Evolutionary conservation across 192 early-diverging fungal genomes (phyloP).

Genomic region (Dimargaris xerosporica): DNA sequence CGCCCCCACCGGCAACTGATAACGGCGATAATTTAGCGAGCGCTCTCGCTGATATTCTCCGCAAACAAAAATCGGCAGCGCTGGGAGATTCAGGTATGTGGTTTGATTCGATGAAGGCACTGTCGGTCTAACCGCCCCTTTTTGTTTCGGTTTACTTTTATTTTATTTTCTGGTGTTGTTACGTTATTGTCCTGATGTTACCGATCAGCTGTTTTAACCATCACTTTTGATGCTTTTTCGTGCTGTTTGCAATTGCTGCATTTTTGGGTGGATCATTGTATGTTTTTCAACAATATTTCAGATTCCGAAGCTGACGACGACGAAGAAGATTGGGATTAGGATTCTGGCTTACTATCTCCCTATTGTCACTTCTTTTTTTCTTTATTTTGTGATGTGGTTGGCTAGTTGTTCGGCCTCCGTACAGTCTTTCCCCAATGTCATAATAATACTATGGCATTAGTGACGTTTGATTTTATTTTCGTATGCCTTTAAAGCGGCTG

Average conservation of each 20-base stretch:
- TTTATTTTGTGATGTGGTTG: not conserved
- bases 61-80: slow-evolving; percentile 28
- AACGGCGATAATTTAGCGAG: slow-evolving; percentile 27
- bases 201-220: too few relatives aligned
- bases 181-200: too few relatives aligned
- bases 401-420: not conserved
- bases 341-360: not conserved
- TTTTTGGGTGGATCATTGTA: not conserved
- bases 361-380: not conserved
- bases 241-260: too few relatives aligned
- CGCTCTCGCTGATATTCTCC: slow-evolving; percentile 27
- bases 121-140: too few relatives aligned
- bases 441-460: not conserved
- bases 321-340: slow-evolving; percentile 24
- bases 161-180: too few relatives aligned
- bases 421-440: not conserved
- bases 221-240: too few relatives aligned
- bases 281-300: not conserved
- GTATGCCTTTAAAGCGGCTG: too few relatives aligned
- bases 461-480: not conserved
- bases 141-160: too few relatives aligned
- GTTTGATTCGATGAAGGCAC: too few relatives aligned
- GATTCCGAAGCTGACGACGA: slow-evolving; percentile 30
- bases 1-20: slow-evolving; percentile 10
- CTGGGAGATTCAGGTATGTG: slow-evolving; percentile 18